Conservation (phyloP, 2,329 filamentous ascomycete genomes). For the Penicillium thymicola region DNA sequence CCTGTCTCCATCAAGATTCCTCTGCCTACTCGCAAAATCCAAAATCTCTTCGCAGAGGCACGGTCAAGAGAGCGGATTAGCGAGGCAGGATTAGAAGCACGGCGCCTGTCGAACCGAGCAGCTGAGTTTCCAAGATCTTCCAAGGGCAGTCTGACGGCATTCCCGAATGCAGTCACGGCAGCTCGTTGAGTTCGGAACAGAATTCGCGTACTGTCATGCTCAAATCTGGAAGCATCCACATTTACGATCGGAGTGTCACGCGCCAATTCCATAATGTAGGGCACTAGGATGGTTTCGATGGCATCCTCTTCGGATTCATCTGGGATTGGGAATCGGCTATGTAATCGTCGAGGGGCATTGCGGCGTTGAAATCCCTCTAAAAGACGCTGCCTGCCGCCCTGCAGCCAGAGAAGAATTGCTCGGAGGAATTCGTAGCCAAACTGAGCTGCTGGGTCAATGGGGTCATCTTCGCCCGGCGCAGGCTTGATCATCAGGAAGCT, state of each 20-base stretch:
- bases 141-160: constrained; percentile 52
- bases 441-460: constrained; percentile 43
- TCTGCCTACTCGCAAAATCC: constrained; percentile 59
- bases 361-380: constrained; percentile 56
- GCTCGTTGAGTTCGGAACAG: constrained; percentile 53
- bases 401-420: constrained; percentile 61
- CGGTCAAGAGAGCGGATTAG: constrained; percentile 34
- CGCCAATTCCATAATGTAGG: constrained; percentile 57
- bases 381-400: constrained; percentile 55
- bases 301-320: constrained; percentile 50
- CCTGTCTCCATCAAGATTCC: constrained; percentile 58
- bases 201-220: constrained; percentile 52
- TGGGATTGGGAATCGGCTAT: constrained; percentile 52
- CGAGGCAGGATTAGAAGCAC: constrained; percentile 18
- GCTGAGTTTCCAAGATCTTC: constrained; percentile 47
- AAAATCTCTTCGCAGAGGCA: constrained; percentile 46
- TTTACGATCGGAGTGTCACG: constrained; percentile 51
- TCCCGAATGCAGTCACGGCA: constrained; percentile 57
- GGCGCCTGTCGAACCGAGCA: constrained; percentile 24
- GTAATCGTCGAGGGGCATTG: constrained; percentile 39
- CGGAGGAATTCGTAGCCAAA: constrained; percentile 65
- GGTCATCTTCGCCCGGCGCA: constrained; percentile 44
- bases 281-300: constrained; percentile 57
- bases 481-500: constrained; percentile 51
- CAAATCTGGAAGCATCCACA: constrained; percentile 57